Base-by-base conservation (phyloP, 495 filamentous ascomycete genomes). In the Penicillium bovifimosum region DNA sequence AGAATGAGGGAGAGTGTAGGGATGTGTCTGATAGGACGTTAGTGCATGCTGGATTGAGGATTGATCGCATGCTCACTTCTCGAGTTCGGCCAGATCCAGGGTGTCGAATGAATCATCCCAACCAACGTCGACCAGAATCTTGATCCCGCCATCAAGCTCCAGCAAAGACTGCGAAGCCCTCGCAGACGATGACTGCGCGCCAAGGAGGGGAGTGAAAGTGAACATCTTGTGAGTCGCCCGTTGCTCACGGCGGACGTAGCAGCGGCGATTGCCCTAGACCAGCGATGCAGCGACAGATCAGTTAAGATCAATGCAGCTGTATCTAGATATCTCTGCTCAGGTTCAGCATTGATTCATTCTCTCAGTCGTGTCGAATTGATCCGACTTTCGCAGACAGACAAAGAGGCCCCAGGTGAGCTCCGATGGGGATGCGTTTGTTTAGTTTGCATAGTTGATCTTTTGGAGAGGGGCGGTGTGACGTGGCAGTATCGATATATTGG, bases 141-240 rank as follows among this genome's bases (percentile, higher is more conserved):
- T 97, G 68, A 97, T 86, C 31, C 92, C 93, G 39, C 92, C 91
- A 76, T 97, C 93, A 41, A 99, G 84, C 74, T 97, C 95, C 39
- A 99, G 75, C 8, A 99, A 80, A 10, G 95, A 97, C 67, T 96
- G 92, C 51, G 89, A 93, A 32, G 95, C 93, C 35, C 82, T 76
- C 7, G 89, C 95, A 40, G 83, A 79, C 10, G 69, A 68, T 6
- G 88, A 91, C 58, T 91, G 90, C 14, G 92, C 95, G 58, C 93
- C 95, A 36, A 93, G 86, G 40, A 99, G 73, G 14, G 95, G 85
- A 54, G 86, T 95, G 72, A 97, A 96, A 53, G 83, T 95, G 74
- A 99, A 96, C 93, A 99, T 99, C 40, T 56, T 64, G 57, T 36
- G 47, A 42, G 29, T 43, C 28, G 17, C 46, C 33, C 38, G 59